These are phyloP conservation scores for Fusarium algeriense DNA, from an alignment of 2,329 filamentous ascomycete species.

Conservation along the genomic window DNA sequence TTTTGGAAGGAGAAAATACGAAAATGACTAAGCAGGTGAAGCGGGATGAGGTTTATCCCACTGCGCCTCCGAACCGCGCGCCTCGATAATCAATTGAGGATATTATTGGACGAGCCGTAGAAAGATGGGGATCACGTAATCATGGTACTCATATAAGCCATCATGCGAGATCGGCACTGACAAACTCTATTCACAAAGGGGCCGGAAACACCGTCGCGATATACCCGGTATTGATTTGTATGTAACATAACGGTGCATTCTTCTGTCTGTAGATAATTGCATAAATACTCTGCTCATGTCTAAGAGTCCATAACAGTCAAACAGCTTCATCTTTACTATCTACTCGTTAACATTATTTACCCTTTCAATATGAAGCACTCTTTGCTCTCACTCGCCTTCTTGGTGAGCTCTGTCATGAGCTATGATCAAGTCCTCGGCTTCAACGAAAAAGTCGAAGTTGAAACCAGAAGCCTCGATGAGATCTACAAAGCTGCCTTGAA, in stretches of 20 bases:
- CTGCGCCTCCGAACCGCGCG: slow-evolving; percentile 6
- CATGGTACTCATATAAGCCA: not conserved
- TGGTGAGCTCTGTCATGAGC: slow-evolving; percentile 6
- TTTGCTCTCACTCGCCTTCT: slow-evolving; percentile 9
- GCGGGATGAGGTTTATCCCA: not conserved
- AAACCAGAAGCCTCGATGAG: slow-evolving; percentile 62
- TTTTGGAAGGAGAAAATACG: not conserved
- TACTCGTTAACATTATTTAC: not conserved
- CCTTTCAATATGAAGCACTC: slow-evolving; percentile 16
- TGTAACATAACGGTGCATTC: not conserved
- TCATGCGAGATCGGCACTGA: not conserved
- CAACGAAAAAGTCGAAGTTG: slow-evolving; percentile 40
- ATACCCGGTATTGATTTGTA: not conserved
- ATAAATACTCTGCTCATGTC: not conserved
- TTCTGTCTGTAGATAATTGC: not conserved
- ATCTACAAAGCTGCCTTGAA: slow-evolving; percentile 63
- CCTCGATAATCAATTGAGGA: not conserved
- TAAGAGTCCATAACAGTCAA: not conserved
- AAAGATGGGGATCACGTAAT: not conserved
- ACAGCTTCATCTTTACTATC: not conserved
- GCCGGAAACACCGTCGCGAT: not conserved
- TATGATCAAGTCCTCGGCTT: slow-evolving; percentile 46
- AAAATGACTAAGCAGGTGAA: not conserved
- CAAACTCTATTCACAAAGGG: not conserved
- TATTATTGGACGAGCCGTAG: not conserved